Evolutionary conservation across 2,329 filamentous ascomycete species (phyloP), one percentile per base, ranked within the genome.

Genomic region (Exutisphaerella laricina): DNA sequence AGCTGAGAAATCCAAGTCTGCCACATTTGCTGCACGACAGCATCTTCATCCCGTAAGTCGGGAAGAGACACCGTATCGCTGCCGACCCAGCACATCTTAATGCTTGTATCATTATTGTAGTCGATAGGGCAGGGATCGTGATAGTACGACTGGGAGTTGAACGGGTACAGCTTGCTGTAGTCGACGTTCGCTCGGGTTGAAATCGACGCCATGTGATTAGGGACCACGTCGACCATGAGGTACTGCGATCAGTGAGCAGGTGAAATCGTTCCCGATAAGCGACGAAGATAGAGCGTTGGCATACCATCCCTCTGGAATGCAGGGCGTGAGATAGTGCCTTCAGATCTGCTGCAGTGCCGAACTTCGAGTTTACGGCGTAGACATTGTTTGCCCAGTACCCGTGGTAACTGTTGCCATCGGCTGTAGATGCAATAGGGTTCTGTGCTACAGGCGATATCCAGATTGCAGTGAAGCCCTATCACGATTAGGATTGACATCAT

Each of bases 1-100:
- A 84, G 65, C 32, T 66, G 66, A n/a, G 57, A 61, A 49, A 84
- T 68, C 81, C 81, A 85, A 14, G 65, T 60, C 35, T 77, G 66
- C 58, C 74, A 76, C 10, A 75, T 64, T 13, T 58, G 60, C 13
- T 70, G 67, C 9, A 84, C 73, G 1, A 58, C 59, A 0, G 63
- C 35, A 20, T 70, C 65, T 28, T 74, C 69, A 0, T 80, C 84
- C 38, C 77, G 65, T 9, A 84, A 57, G 49, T 85, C 80, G 0
- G 80, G 78, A 0, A 85, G 70, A 0, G 70, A 67, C 10, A 76
- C 70, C 5, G 66, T 70, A 25, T 67, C 66, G 43, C 72, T 69
- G n/a, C 71, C 72, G 5, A 72, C 22, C 73, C 73, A 76, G 65
- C 79, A 82, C 28, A 55, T 31, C 31, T 59, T 53, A 18, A 64